Evolutionary conservation across 805 yeast species (phyloP), one percentile per base, ranked within the genome.

Genomic region (Candida nemodendra): DNA sequence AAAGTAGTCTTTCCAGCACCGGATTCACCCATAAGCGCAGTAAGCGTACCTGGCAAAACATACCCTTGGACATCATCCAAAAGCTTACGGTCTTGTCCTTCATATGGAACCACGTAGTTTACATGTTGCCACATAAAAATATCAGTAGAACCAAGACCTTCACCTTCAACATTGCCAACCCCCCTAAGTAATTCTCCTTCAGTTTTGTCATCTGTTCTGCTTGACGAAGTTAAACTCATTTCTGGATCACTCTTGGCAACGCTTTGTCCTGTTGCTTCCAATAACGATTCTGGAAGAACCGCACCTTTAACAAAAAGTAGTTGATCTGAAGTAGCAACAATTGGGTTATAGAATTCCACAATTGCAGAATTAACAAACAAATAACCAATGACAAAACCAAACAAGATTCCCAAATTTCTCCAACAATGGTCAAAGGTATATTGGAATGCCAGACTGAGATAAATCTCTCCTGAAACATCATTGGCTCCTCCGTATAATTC

Each of bases 381-480:
- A 56, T 71, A 70, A 45, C 72, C 68, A 12, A 70, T 26, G 27
- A 65, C 57, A 49, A 67, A 72, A 4, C 57, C 73, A 48, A 72
- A 42, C 39, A 67, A 38, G 40, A 75, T 70, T 41, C 80, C 95
- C 40, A 82, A 70, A 58, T 87, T 84, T 66, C 95, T 78, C 95
- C 95, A 87, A 34, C 74, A 71, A 59, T 87, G 86, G 15, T 60
- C 45, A 51, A 71, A 77, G 15, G 55, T 54, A 65, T 81, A 87
- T 28, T 60, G 54, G 59, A 60, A 86, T 7, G 78, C 57, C 3
- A 50, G 51, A 4, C 45, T 44, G 9, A 79, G 38, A 49, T 76
- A 80, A 14, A 56, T 54, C 39, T 72, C 76, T 55, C 86, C 87
- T 44, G 57, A 56, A 24, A 80, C 84, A 39, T 58, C 56, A 13